Evolutionary conservation across 345 rosid genomes (phyloP).

Genomic region (Geranium brycei): DNA sequence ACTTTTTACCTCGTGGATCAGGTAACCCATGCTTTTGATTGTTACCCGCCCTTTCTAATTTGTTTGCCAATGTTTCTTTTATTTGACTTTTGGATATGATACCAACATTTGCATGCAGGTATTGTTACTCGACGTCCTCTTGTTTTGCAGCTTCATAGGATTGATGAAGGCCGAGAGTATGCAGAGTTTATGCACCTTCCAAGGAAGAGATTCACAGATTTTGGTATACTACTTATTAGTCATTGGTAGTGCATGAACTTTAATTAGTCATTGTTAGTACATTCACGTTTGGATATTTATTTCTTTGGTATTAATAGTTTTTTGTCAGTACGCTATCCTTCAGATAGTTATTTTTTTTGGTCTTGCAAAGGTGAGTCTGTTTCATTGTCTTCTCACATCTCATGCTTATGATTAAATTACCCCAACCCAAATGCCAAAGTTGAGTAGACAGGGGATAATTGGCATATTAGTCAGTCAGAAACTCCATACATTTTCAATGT

Average conservation of each 20-base stretch:
- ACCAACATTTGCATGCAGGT: constrained; percentile 38
- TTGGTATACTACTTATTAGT: constrained; percentile 32
- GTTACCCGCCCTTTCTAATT: background rate
- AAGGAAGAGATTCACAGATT: constrained; percentile 71
- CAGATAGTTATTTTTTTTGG: too few species aligned
- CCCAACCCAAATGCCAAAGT: background rate
- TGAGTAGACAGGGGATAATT: background rate
- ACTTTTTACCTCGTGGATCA: constrained; percentile 92
- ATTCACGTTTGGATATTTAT: too few species aligned
- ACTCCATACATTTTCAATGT: background rate
- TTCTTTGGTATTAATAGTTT: background rate
- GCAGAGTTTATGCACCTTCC: constrained; percentile 97
- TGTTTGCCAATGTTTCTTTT: background rate
- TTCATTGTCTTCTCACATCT: too few species aligned
- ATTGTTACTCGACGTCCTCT: constrained; percentile 96
- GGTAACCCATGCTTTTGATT: constrained; percentile 28
- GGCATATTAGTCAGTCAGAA: background rate
- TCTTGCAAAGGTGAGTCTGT: too few species aligned
- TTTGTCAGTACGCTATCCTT: too few species aligned
- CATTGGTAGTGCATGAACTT: background rate
- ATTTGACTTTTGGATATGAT: constrained; percentile 8
- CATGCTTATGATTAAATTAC: too few species aligned
- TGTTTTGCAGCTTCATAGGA: constrained; percentile 85
- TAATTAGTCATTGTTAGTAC: background rate
- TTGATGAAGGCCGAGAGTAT: constrained; percentile 83